Evolutionary conservation across 306 rosid species (phyloP).

Genomic region (Pyrus communis): DNA sequence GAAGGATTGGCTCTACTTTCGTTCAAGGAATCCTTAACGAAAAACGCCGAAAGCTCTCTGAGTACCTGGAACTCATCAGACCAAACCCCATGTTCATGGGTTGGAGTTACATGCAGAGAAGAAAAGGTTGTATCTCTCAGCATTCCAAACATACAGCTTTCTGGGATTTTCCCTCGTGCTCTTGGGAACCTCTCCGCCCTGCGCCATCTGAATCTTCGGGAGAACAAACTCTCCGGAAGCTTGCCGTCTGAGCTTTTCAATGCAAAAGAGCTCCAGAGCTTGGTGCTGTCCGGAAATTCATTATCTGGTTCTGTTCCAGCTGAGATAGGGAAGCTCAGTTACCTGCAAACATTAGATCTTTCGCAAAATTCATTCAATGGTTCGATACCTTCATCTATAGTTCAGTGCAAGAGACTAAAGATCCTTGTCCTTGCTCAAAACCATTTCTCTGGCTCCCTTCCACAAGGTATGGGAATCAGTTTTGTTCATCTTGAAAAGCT

Average conservation of each 20-base stretch:
- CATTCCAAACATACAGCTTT: conserved; percentile 13
- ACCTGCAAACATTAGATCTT: conserved; percentile 77
- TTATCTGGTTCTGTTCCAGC: conserved; percentile 67
- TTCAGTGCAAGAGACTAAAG: conserved; percentile 66
- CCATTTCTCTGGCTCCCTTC: conserved; percentile 61
- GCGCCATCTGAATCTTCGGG: conserved; percentile 20
- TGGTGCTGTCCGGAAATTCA: conserved; percentile 81
- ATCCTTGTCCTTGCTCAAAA: conserved; percentile 57
- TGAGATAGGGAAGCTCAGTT: conserved; percentile 66
- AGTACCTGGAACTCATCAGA: conserved; percentile 23
- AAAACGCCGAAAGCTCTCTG: not conserved
- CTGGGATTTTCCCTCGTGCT: conserved; percentile 16
- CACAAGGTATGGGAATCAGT: conserved; percentile 48
- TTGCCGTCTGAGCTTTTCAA: conserved; percentile 55
- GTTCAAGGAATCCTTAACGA: conserved; percentile 3
- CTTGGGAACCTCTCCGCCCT: conserved; percentile 20
- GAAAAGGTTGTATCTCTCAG: conserved; percentile 18
- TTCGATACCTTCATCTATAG: conserved; percentile 51
- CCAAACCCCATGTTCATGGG: conserved; percentile 26
- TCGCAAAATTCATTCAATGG: conserved; percentile 67
- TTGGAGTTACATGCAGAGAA: conserved; percentile 20
- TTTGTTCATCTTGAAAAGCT: conserved; percentile 50
- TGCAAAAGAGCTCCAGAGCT: conserved; percentile 73
- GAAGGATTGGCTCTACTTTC: conserved; percentile 29
- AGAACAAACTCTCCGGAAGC: conserved; percentile 16